Evolutionary conservation across 768 basidiomycete species (phyloP).

Genomic region (Amyloporia xantha): DNA sequence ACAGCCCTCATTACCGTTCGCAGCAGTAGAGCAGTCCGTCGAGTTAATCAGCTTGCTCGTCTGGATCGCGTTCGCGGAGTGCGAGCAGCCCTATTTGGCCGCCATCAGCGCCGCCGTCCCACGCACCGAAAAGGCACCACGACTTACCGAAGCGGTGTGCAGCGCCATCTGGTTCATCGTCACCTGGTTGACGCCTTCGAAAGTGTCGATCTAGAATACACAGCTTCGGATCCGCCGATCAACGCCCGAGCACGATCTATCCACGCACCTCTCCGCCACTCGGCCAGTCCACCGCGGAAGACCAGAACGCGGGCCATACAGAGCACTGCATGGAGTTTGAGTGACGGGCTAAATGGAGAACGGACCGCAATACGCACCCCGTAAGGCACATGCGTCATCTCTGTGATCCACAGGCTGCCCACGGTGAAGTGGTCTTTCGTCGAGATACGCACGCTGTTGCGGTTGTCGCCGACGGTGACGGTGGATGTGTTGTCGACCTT

Average conservation of each 20-base stretch:
- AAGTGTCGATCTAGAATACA: slow-evolving; percentile 58
- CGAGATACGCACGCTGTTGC: slow-evolving; percentile 63
- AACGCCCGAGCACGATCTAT: not conserved
- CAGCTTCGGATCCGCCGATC: slow-evolving; percentile 31
- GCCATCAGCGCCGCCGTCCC: slow-evolving; percentile 43
- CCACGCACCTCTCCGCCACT: slow-evolving; percentile 42
- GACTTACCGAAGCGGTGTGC: slow-evolving; percentile 51
- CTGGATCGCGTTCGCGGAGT: slow-evolving; percentile 39
- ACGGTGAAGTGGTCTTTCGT: slow-evolving; percentile 47
- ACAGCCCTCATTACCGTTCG: slow-evolving; percentile 60
- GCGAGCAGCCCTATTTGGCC: slow-evolving; percentile 44
- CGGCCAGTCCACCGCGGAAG: slow-evolving; percentile 54
- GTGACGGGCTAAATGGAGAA: slow-evolving; percentile 65
- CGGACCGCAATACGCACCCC: slow-evolving; percentile 37
- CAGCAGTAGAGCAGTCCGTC: slow-evolving; percentile 52
- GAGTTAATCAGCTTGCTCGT: slow-evolving; percentile 48
- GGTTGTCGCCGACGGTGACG: slow-evolving; percentile 45
- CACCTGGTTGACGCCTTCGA: slow-evolving; percentile 73
- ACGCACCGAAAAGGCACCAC: not conserved
- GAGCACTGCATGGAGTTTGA: slow-evolving; percentile 60
- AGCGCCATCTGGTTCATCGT: slow-evolving; percentile 65
- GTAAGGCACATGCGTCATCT: slow-evolving; percentile 58
- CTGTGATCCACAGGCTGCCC: slow-evolving; percentile 58
- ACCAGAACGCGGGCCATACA: slow-evolving; percentile 64
- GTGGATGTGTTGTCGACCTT: slow-evolving; percentile 65